Base-by-base conservation (phyloP, 1,139 yeast species). In the Yamadazyma sp. region DNA sequence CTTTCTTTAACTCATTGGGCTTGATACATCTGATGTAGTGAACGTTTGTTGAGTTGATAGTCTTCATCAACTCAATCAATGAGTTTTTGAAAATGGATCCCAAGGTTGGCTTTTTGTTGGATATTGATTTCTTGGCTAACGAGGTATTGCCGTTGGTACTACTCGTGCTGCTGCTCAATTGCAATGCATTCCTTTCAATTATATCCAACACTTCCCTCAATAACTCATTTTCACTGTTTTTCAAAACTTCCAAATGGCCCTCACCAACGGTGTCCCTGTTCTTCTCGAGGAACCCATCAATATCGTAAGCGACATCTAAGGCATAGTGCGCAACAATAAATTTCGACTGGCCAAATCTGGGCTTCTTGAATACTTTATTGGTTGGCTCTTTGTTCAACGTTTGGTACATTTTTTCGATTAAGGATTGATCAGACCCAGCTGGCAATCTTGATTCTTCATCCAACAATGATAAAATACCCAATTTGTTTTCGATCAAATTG, bases 261-360 rank as follows among this genome's bases (percentile, higher is more conserved):
- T 92, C 98, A 27, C 97, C 94, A 43, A 92, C 97, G 3, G 98
- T 88, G 62, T 92, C 98, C 67, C 97, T 81, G 59, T 92, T 92
- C 73, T 92, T 92, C 64, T 92, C 98, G 55, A 92, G 86, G 59
- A 92, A 92, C 2, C 98, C 98, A 45, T 88, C 97, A 39, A 86
- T 79, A 57, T 91, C 96, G 62, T 92, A 92, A 30, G 89, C 69
- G 32, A 92, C 98, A 56, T 92, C 97, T 61, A 88, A 79, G 15
- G 98, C 98, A 64, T 92, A 92, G 64, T 92, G 98, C 49, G 87
- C 77, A 41, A 92, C 95, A 47, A 91, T 81, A 53, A 92, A 92
- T 51, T 94, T 87, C 30, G 89, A 79, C 63, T 86, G 91, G 17
- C 98, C 97, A 59, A 92, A 88, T 56, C 98, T 79, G 41, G 98